Percentiles rank a stretch among this genome's conserved stretches.
phyloP scores from a whole-genome alignment of 495 filamentous ascomycete genomes.

The Penicillium atrosanguineum region DNA sequence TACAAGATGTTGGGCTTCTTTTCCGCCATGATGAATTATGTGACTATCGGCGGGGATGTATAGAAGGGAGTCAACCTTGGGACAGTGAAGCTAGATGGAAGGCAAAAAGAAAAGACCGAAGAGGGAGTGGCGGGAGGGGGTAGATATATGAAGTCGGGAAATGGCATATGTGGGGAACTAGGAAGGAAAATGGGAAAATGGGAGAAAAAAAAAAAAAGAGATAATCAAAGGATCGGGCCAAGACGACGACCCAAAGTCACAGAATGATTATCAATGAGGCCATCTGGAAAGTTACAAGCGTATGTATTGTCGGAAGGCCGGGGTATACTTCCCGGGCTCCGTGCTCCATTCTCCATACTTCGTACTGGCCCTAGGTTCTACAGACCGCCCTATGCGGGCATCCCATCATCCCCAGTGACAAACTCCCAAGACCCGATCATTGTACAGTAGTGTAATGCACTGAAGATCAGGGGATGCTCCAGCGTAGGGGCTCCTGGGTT shows the following conservation, averaged over 20 bases:
- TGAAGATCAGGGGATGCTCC: constrained; percentile 26
- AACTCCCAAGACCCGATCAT: neutral
- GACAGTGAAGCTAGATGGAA: neutral
- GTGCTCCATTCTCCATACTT: neutral
- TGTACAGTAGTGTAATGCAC: constrained; percentile 16
- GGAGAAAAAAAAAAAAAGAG: constrained; percentile 11
- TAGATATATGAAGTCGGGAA: constrained; percentile 17
- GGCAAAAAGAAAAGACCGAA: neutral
- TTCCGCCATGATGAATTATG: constrained; percentile 43
- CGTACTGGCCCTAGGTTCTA: neutral
- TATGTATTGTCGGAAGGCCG: neutral
- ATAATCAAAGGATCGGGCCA: constrained; percentile 2
- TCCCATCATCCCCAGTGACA: neutral
- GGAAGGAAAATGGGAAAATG: neutral
- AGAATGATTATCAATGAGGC: neutral
- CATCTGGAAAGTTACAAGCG: neutral
- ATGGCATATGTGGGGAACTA: constrained; percentile 19
- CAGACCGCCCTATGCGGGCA: neutral
- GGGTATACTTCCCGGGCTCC: neutral
- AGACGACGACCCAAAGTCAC: constrained; percentile 3
- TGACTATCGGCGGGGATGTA: neutral
- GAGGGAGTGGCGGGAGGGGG: neutral
- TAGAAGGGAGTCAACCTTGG: neutral
- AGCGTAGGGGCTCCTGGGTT: neutral
- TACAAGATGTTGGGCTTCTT: constrained; percentile 73